phyloP scores from a whole-genome alignment of 106 monocot species.

The Allium fistulosum region DNA sequence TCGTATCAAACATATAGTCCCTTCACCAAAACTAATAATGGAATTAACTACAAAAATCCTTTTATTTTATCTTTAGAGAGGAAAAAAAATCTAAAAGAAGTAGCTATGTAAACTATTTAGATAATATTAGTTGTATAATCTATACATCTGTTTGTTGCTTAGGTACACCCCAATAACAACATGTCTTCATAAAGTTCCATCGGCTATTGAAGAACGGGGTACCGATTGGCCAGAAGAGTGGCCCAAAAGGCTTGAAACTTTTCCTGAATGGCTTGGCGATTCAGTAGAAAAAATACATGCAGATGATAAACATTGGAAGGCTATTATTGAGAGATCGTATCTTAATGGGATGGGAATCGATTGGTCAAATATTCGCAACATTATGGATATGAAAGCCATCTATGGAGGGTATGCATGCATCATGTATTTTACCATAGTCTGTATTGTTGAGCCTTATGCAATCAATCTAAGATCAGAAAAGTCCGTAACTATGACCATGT shows the following conservation, averaged over 20 bases:
- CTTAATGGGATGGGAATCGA: slow-evolving; percentile 81
- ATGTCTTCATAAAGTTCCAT: slow-evolving; percentile 74
- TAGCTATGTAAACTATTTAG: no score
- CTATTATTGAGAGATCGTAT: slow-evolving; percentile 71
- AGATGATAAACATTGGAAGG: slow-evolving; percentile 75
- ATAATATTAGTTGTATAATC: no score
- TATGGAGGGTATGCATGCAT: slow-evolving; percentile 65
- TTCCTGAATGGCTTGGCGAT: slow-evolving; percentile 85
- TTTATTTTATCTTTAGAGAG: no score
- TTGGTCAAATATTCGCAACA: slow-evolving; percentile 74
- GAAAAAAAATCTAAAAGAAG: no score
- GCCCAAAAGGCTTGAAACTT: slow-evolving; percentile 81
- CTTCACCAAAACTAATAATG: no score
- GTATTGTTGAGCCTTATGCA: no score
- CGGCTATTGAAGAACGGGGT: slow-evolving; percentile 70
- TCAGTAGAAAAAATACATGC: slow-evolving; percentile 42
- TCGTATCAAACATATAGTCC: no score
- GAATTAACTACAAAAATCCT: no score
- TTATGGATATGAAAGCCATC: slow-evolving; percentile 91
- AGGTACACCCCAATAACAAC: slow-evolving; percentile 69
- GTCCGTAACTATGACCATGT: slow-evolving; percentile 5
- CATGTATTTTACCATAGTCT: no score
- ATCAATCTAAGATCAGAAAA: neutral
- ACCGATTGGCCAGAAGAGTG: slow-evolving; percentile 96
- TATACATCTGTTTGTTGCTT: neutral